Base-by-base conservation (phyloP, 768 basidiomycete genomes). In the Kwoniella europaea region DNA sequence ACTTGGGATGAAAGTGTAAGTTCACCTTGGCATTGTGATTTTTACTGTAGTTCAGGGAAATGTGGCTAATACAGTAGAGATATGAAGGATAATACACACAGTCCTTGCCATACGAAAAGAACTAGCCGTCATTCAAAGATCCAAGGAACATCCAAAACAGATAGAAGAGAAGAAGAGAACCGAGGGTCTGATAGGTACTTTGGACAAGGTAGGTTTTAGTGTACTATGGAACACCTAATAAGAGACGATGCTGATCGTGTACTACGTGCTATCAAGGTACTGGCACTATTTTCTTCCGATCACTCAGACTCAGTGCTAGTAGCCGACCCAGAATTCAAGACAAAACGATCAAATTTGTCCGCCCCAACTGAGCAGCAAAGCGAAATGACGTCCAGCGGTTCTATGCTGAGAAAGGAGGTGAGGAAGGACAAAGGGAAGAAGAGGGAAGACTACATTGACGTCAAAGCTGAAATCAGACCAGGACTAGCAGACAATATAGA, bases 191-290 rank as follows among this genome's bases (percentile, higher is more conserved):
- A 71, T 74, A 52, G 43, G 20, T 24, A n/a, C 67, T 7, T 58
- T 74, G 29, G 69, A 74, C 52, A 35, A 71, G 43, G 72, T 74
- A 24, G 50, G 72, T 67, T 55, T 24, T n/a, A 9, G 3, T 1
- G 20, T 2, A 3, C 29, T 46, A 10, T n/a, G 29, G 27, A 42
- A 29, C 13, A 43, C 24, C 56, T 12, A 18, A 50, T 2, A 42
- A 13, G n/a, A 20, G 22, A 10, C 44, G 43, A 10, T 59, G 20
- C n/a, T 35, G 29, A 24, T 53, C 15, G 53, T 12, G 35, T 16
- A 18, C 12, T 42, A 41, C 35, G 35, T 35, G 35, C 35, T 35
- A 20, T 16, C 18, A 20, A 65, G 53, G 53, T 67, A 1, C 16
- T 67, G 54, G 15, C 42, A 20, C n/a, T 67, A 18, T 20, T 59